Percentiles rank a stretch among this genome's conserved stretches.
Conservation (phyloP, 352 stramenopile species). For the Phytophthora tentaculata region DNA sequence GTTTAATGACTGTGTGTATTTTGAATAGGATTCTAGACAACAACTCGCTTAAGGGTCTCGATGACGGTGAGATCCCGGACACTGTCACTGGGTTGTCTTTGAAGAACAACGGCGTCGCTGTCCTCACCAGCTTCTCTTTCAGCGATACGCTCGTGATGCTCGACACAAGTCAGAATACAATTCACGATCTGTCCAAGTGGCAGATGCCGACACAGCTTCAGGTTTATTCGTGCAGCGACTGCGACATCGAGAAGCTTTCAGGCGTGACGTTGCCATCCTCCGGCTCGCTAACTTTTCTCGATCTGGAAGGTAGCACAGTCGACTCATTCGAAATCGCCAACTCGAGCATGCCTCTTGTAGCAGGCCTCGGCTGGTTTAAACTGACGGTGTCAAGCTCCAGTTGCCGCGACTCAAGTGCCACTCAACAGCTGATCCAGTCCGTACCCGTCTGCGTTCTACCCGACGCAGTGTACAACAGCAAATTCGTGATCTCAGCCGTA, state of each 20-base stretch:
- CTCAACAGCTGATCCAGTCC: slow-evolving; percentile 21
- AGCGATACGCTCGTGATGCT: slow-evolving; percentile 28
- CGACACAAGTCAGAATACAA: slow-evolving; percentile 40
- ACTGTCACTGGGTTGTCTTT: slow-evolving; percentile 35
- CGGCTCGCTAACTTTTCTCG: slow-evolving; percentile 30
- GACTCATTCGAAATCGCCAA: slow-evolving; percentile 34
- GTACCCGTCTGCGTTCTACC: slow-evolving; percentile 42
- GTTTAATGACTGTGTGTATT: slow-evolving; percentile 5
- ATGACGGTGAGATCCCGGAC: slow-evolving; percentile 27
- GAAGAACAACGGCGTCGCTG: slow-evolving; percentile 33
- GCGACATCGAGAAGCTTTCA: slow-evolving; percentile 33
- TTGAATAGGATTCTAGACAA: slow-evolving; percentile 31
- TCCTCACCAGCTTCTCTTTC: slow-evolving; percentile 32
- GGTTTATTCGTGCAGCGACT: slow-evolving; percentile 37
- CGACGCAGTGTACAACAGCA: slow-evolving; percentile 40
- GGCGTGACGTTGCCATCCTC: slow-evolving; percentile 38
- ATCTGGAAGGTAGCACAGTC: slow-evolving; percentile 37
- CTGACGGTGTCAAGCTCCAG: slow-evolving; percentile 30
- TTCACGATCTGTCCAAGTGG: slow-evolving; percentile 39
- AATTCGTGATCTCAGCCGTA: slow-evolving; percentile 34
- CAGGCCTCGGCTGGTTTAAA: slow-evolving; percentile 17
- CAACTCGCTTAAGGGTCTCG: slow-evolving; percentile 29
- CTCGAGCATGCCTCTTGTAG: slow-evolving; percentile 26
- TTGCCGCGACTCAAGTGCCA: slow-evolving; percentile 37
- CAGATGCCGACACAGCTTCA: slow-evolving; percentile 43